Evolutionary conservation across 2,329 filamentous ascomycete genomes (phyloP).

Genomic region (Alternaria sp.): DNA sequence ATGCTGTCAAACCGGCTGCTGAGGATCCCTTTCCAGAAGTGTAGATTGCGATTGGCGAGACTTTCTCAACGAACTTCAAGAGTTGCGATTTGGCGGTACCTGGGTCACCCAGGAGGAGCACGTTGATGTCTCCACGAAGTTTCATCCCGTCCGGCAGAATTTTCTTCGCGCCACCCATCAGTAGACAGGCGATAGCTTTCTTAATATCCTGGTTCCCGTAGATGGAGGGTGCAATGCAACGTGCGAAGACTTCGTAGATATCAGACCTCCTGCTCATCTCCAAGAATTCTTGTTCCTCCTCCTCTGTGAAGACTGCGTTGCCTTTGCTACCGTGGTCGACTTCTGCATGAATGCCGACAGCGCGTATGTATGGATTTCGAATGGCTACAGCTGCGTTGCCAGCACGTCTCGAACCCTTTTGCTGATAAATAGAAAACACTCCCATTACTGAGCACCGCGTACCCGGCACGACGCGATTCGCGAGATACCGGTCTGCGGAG

Average conservation of each 20-base stretch:
- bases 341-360: conserved; percentile 90
- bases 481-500: conserved; percentile 94
- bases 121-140: conserved; percentile 96
- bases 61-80: conserved; percentile 96
- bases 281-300: conserved; percentile 95
- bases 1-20: conserved; percentile 95
- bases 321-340: conserved; percentile 89
- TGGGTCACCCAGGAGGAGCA: conserved; percentile 93
- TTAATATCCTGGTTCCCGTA: conserved; percentile 97
- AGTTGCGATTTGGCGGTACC: conserved; percentile 98
- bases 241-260: conserved; percentile 88
- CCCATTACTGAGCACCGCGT: conserved; percentile 95
- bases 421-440: conserved; percentile 97
- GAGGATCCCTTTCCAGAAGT: conserved; percentile 98
- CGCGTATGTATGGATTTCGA: conserved; percentile 90
- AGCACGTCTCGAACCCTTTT: conserved; percentile 81
- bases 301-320: conserved; percentile 83
- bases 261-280: conserved; percentile 91
- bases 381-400: conserved; percentile 88
- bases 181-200: conserved; percentile 91
- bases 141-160: conserved; percentile 98
- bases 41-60: conserved; percentile 95
- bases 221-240: conserved; percentile 95
- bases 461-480: conserved; percentile 93
- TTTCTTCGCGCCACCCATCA: conserved; percentile 96